These are phyloP conservation scores for Bonia amplexicaulis DNA, from an alignment of 176 grass and related monocot genomes.

Conservation along the genomic window DNA sequence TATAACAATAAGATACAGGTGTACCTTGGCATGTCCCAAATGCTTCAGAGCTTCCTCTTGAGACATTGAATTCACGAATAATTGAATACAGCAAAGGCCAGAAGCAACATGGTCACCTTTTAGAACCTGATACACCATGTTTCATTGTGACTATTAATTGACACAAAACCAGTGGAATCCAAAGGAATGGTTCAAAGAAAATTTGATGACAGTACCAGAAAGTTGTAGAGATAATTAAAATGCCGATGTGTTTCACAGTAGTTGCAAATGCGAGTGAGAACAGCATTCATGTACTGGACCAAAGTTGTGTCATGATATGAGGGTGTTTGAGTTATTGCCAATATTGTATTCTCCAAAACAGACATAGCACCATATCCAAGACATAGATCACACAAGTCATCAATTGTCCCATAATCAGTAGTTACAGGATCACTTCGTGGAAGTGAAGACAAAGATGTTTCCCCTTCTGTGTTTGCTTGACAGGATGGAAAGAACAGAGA, in stretches of 20 bases:
- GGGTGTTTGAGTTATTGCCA: constrained; percentile 50
- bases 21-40: constrained; percentile 85
- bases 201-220: constrained; percentile 66
- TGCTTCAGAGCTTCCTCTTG: constrained; percentile 93
- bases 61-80: constrained; percentile 85
- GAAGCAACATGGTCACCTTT: constrained; percentile 92
- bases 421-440: constrained; percentile 71
- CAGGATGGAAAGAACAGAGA: constrained; percentile 71
- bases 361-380: constrained; percentile 83
- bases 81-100: constrained; percentile 91
- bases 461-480: constrained; percentile 44
- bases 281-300: constrained; percentile 65
- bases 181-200: constrained; percentile 5
- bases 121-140: constrained; percentile 59
- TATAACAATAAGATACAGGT: neutral
- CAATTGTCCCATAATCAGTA: constrained; percentile 87
- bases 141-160: constrained; percentile 21
- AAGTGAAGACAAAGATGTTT: constrained; percentile 49
- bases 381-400: constrained; percentile 90
- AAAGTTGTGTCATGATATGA: constrained; percentile 49
- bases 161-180: neutral
- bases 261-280: constrained; percentile 81
- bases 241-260: constrained; percentile 94
- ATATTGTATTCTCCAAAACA: constrained; percentile 66
- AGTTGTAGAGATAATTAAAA: constrained; percentile 97